These are phyloP conservation scores for Phytophthora lateralis DNA, from an alignment of 352 stramenopile genomes.

Conservation along the genomic window DNA sequence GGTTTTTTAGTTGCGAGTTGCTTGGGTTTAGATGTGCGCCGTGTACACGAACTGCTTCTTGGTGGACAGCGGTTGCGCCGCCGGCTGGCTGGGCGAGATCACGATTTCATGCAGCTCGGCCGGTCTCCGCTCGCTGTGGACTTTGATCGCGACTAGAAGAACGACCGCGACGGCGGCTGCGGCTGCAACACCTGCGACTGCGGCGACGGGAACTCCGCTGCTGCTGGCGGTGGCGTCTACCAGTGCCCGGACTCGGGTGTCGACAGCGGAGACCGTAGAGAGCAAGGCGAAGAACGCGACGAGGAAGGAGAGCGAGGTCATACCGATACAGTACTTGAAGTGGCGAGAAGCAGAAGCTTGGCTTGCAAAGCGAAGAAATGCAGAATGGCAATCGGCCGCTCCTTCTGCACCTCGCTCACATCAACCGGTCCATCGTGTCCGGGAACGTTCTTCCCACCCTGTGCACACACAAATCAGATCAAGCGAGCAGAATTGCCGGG, in stretches of 20 bases:
- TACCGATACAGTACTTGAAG: too few relatives aligned
- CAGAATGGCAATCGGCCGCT: slow-evolving; percentile 22
- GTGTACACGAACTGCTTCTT: slow-evolving; percentile 59
- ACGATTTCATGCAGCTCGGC: slow-evolving; percentile 45
- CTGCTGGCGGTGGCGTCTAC: slow-evolving; percentile 4
- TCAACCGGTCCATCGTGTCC: slow-evolving; percentile 26
- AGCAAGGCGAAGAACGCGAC: slow-evolving; percentile 17
- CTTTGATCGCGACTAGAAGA: slow-evolving; percentile 28
- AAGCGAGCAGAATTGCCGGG: background rate
- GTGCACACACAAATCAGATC: slow-evolving; percentile 27
- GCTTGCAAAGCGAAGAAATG: slow-evolving; percentile 32
- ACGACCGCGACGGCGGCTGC: slow-evolving; percentile 32
- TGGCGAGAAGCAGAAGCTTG: slow-evolving; percentile 2
- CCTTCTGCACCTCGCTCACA: slow-evolving; percentile 14
- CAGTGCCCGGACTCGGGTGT: slow-evolving; percentile 10
- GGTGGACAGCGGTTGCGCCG: slow-evolving; percentile 31
- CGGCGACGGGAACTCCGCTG: slow-evolving; percentile 2
- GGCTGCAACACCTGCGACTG: slow-evolving; percentile 24
- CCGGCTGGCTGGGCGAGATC: slow-evolving; percentile 46
- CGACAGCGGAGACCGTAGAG: slow-evolving; percentile 8
- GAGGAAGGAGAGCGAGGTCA: slow-evolving; percentile 27
- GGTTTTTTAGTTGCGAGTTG: slow-evolving; percentile 3
- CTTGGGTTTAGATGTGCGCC: slow-evolving; percentile 47
- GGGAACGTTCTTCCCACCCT: slow-evolving; percentile 23
- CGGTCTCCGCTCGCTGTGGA: slow-evolving; percentile 9